phyloP scores from a whole-genome alignment of 2,329 filamentous ascomycete species.

The Chalara sp. region DNA sequence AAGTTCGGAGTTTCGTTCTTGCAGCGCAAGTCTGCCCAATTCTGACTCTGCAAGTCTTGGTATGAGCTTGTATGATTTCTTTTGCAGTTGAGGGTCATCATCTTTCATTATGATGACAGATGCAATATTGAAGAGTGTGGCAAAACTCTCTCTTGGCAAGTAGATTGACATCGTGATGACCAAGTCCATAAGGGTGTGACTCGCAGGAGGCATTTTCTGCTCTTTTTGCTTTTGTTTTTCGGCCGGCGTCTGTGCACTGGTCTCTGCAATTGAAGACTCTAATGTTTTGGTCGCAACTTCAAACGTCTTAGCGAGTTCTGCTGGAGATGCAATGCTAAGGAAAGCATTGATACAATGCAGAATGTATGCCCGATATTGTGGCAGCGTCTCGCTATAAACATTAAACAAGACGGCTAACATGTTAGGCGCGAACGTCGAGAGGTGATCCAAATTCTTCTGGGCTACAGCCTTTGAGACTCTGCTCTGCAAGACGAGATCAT shows the following conservation, averaged over 20 bases:
- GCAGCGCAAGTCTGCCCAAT: constrained; percentile 67
- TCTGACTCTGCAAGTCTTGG: constrained; percentile 81
- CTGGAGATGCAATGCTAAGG: constrained; percentile 73
- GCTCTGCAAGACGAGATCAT: constrained; percentile 67
- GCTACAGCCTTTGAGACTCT: constrained; percentile 71
- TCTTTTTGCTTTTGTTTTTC: constrained; percentile 57
- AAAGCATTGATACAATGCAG: constrained; percentile 93
- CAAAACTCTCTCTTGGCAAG: constrained; percentile 79
- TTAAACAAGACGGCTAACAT: constrained; percentile 97
- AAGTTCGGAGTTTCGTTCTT: constrained; percentile 69
- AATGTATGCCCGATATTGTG: constrained; percentile 84
- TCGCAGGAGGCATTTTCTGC: constrained; percentile 81
- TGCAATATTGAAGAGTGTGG: constrained; percentile 79
- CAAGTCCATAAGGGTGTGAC: constrained; percentile 92
- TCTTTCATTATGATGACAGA: constrained; percentile 73
- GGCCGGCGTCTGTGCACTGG: constrained; percentile 55
- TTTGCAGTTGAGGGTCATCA: constrained; percentile 87
- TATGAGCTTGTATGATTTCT: constrained; percentile 98
- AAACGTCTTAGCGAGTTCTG: constrained; percentile 83
- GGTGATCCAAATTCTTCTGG: constrained; percentile 71
- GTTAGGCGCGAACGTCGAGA: constrained; percentile 76
- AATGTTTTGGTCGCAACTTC: constrained; percentile 80
- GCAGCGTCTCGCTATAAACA: constrained; percentile 93
- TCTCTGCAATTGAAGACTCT: constrained; percentile 58
- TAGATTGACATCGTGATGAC: constrained; percentile 95